Conservation (phyloP, 2,329 filamentous ascomycete genomes). For the Penicillium sp. region DNA sequence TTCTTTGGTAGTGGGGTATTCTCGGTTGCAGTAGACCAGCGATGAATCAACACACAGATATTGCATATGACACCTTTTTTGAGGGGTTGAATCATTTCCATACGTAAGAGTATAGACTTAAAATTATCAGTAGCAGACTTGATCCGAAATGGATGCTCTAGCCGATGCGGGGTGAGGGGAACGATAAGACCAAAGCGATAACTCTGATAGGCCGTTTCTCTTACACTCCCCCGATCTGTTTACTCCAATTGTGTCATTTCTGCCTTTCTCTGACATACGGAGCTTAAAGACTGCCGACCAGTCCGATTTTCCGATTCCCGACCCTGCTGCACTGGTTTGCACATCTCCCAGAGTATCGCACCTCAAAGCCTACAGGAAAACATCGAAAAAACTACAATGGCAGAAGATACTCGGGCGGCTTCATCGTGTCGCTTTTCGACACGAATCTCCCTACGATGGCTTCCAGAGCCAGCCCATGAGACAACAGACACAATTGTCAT, state of each 20-base stretch:
- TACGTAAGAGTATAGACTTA: not conserved
- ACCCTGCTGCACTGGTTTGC: not conserved
- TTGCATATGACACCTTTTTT: too few species aligned
- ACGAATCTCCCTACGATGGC: slow-evolving; percentile 47
- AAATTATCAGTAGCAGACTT: not conserved
- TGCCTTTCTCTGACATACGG: not conserved
- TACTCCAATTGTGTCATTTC: too few species aligned
- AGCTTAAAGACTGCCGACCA: not conserved
- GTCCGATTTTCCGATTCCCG: not conserved
- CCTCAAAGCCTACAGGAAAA: not conserved
- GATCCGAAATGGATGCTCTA: not conserved
- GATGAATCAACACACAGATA: not conserved
- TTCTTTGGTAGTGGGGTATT: not conserved
- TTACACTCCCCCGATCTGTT: not conserved
- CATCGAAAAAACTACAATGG: not conserved
- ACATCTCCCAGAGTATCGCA: not conserved
- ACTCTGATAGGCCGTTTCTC: not conserved
- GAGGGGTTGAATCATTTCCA: too few species aligned
- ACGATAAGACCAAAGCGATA: slow-evolving; percentile 9
- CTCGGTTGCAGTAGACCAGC: not conserved
- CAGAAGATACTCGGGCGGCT: not conserved
- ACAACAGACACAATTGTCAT: slow-evolving; percentile 48
- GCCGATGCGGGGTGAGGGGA: slow-evolving; percentile 24
- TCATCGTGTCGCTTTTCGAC: slow-evolving; percentile 34
- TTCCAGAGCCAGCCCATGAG: slow-evolving; percentile 41